Conservation (phyloP, 73 alveolate species). For the Paramecium caudatum region DNA sequence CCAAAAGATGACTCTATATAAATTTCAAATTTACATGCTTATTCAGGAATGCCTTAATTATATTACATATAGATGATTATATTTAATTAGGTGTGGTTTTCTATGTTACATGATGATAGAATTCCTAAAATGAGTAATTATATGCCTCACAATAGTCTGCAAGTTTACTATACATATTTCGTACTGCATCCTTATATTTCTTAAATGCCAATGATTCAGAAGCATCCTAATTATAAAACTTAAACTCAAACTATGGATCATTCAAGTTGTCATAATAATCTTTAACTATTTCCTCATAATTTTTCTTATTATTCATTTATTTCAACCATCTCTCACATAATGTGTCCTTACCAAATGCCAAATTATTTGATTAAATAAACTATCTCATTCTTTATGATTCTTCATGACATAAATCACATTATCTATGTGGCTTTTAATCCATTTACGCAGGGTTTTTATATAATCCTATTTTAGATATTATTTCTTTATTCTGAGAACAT, state of each 20-base stretch:
- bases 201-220: slow-evolving; percentile 15
- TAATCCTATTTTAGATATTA: slow-evolving; percentile 11
- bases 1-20: slow-evolving; percentile 33
- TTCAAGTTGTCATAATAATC: slow-evolving; percentile 58
- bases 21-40: slow-evolving; percentile 48
- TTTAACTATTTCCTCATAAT: slow-evolving; percentile 31
- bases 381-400: slow-evolving; percentile 32
- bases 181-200: slow-evolving; percentile 23
- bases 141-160: slow-evolving; percentile 55
- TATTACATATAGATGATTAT: background rate
- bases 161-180: background rate
- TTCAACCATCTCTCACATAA: slow-evolving; percentile 37
- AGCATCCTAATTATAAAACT: slow-evolving; percentile 29
- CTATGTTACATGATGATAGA: slow-evolving; percentile 3
- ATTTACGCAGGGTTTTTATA: background rate
- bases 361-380: background rate
- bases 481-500: slow-evolving; percentile 46
- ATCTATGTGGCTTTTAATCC: slow-evolving; percentile 60
- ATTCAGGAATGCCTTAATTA: slow-evolving; percentile 47
- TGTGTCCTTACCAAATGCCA: slow-evolving; percentile 65
- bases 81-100: background rate
- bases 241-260: slow-evolving; percentile 63
- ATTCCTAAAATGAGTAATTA: slow-evolving; percentile 53
- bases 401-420: slow-evolving; percentile 37
- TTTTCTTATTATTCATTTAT: slow-evolving; percentile 13